Evolutionary conservation across 306 rosid genomes (phyloP), one percentile per base, ranked within the genome.

Genomic region (Ceratonia siliqua): DNA sequence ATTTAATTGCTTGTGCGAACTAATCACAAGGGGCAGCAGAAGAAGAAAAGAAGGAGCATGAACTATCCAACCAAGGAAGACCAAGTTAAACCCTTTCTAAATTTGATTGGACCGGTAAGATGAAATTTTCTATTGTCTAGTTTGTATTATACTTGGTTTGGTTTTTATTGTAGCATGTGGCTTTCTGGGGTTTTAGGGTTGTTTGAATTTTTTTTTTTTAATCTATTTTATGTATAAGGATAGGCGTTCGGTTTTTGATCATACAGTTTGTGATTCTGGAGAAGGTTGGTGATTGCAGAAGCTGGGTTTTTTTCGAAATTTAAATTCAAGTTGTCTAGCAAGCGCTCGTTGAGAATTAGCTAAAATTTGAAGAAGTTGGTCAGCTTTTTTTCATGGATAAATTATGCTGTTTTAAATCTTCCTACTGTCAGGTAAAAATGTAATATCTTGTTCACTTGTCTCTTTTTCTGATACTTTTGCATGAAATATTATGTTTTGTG

Each of bases 381-480:
- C 70, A 57, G 45, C 24, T 76, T 81, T 9, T 67, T 50, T 27
- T 73, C 68, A 93, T 89, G 98, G 95, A 86, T 72, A 82, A 73
- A 63, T 64, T 93, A 6, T 87, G 96, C 76, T 93, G 96, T 75
- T 91, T 89, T 65, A 77, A 70, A 68, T 42, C 85, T 86, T 84
- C 94, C 48, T 84, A 83, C 68, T 84, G 92, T 76, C 85, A 87
- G 96, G 98, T 87, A 79, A 84, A 59, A 50, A 68, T 70, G 54
- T 42, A 62, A 43, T 45, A 41, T 41, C 11, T 61, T 15, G 10
- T 68, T 15, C 22, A 21, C 17, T 8, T 13, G 17, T 72, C 52
- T 22, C 59, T 64, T 10, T 39, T 41, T 39, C 11, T 62, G 42
- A 36, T 62, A 21, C 56, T 62, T 74, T 27, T 36, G 46, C 66